Evolutionary conservation across 805 yeast species (phyloP).

Genomic region (Yamadazyma sp.): DNA sequence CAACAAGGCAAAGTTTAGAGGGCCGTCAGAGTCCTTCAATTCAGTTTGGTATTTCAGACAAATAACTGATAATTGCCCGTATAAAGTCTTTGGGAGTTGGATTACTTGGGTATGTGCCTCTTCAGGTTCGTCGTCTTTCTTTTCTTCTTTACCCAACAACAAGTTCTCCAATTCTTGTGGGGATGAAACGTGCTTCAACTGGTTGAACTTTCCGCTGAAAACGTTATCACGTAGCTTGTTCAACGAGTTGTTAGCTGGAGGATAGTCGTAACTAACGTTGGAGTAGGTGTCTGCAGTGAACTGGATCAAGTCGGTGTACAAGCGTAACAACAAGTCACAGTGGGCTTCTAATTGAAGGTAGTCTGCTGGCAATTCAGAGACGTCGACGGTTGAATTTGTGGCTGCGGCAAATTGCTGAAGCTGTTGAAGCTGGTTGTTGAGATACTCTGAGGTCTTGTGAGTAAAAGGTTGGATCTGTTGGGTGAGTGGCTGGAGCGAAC

Average conservation of each 20-base stretch:
- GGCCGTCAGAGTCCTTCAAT: conserved; percentile 42
- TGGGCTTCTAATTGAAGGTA: conserved; percentile 66
- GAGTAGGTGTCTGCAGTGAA: conserved; percentile 57
- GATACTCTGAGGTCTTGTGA: conserved; percentile 56
- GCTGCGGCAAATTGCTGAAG: conserved; percentile 43
- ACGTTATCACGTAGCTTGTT: conserved; percentile 61
- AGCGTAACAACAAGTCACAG: conserved; percentile 61
- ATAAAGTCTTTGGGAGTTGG: conserved; percentile 65
- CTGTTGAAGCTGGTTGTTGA: conserved; percentile 62
- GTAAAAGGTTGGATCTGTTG: conserved; percentile 49
- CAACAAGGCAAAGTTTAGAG: conserved; percentile 54
- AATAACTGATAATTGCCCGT: conserved; percentile 65
- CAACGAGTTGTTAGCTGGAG: conserved; percentile 55
- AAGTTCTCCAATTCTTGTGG: conserved; percentile 67
- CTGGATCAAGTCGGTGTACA: conserved; percentile 52
- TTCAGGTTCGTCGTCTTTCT: conserved; percentile 14
- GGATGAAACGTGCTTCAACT: conserved; percentile 60
- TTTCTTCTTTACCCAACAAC: conserved; percentile 35
- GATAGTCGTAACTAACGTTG: conserved; percentile 77
- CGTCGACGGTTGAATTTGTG: conserved; percentile 48
- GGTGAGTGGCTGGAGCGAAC: conserved; percentile 42
- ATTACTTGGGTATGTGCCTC: conserved; percentile 29
- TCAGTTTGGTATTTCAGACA: conserved; percentile 49
- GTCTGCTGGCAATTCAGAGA: conserved; percentile 72
- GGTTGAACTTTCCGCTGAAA: conserved; percentile 54